Evolutionary conservation across 805 yeast species (phyloP).

Genomic region (Tetrapisispora pingtungensis): DNA sequence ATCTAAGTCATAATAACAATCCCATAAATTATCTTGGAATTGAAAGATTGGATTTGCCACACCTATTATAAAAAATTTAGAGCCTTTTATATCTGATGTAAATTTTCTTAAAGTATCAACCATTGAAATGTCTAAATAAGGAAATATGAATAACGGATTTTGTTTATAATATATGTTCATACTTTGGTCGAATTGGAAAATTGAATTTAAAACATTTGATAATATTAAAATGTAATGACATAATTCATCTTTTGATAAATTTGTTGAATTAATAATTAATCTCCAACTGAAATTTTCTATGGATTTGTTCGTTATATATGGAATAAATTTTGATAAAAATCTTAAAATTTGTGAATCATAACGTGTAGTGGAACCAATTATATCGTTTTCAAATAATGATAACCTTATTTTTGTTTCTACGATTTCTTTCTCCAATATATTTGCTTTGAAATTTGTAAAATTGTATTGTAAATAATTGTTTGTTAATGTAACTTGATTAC

Average conservation of each 20-base stretch:
- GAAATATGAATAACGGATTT: constrained; percentile 38
- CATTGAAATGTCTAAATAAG: constrained; percentile 53
- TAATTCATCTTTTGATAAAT: constrained; percentile 33
- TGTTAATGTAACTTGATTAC: constrained; percentile 14
- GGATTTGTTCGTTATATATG: constrained; percentile 29
- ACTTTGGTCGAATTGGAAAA: constrained; percentile 27
- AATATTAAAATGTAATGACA: constrained; percentile 34
- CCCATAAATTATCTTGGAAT: constrained; percentile 46
- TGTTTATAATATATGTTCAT: constrained; percentile 31
- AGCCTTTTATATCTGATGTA: constrained; percentile 19
- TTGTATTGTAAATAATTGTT: constrained; percentile 17
- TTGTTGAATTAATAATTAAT: constrained; percentile 31
- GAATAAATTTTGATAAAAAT: constrained; percentile 28
- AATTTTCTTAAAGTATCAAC: constrained; percentile 36
- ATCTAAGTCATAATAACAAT: constrained; percentile 52
- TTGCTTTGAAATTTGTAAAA: constrained; percentile 28
- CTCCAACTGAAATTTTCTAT: constrained; percentile 32
- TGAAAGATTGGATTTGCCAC: constrained; percentile 59
- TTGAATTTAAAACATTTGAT: constrained; percentile 27
- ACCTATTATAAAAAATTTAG: constrained; percentile 42
- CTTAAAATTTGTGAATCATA: constrained; percentile 18
- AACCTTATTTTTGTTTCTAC: constrained; percentile 24
- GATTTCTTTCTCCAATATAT: constrained; percentile 30
- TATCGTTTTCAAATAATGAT: constrained; percentile 11
- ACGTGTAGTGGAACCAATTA: constrained; percentile 17